phyloP scores from a whole-genome alignment of 2,329 filamentous ascomycete genomes.

The Paecilomyces dactylethromorphus region DNA sequence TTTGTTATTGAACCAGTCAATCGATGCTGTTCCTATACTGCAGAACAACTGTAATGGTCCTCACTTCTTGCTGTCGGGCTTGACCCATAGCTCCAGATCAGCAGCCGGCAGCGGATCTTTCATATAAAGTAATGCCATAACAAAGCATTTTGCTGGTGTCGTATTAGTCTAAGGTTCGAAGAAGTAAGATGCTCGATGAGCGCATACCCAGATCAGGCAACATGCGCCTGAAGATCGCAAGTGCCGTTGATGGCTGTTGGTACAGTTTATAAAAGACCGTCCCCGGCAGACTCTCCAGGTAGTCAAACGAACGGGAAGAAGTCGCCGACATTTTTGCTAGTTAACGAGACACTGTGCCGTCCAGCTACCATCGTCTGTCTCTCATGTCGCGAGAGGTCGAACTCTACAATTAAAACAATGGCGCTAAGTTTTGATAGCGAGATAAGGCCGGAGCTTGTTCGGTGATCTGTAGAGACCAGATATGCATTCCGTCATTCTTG shows the following conservation, averaged over 20 bases:
- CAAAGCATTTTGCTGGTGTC: slow-evolving; percentile 74
- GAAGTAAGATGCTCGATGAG: slow-evolving; percentile 1
- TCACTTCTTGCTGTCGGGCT: slow-evolving; percentile 56
- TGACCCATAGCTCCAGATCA: slow-evolving; percentile 82
- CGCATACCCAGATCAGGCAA: slow-evolving; percentile 76
- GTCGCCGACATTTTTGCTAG: slow-evolving; percentile 47
- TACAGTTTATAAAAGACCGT: slow-evolving; percentile 88
- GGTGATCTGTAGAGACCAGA: slow-evolving; percentile 3
- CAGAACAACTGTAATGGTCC: slow-evolving; percentile 9
- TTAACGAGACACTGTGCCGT: slow-evolving; percentile 9
- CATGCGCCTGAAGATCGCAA: slow-evolving; percentile 97
- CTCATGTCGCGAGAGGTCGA: slow-evolving; percentile 15
- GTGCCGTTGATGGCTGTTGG: slow-evolving; percentile 87
- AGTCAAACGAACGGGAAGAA: slow-evolving; percentile 66
- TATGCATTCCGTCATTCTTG: slow-evolving; percentile 5
- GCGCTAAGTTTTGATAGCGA: background rate
- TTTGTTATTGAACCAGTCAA: slow-evolving; percentile 7
- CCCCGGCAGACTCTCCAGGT: slow-evolving; percentile 84
- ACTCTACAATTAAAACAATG: background rate
- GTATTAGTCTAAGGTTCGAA: slow-evolving; percentile 1
- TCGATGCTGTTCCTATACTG: background rate
- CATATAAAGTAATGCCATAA: slow-evolving; percentile 93
- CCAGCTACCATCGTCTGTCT: slow-evolving; percentile 17
- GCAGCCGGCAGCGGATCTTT: slow-evolving; percentile 69
- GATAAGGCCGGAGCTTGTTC: background rate